Evolutionary conservation across 2,329 filamentous ascomycete species (phyloP), one percentile per base, ranked within the genome.

Genomic region (Ceratocystis huliohia): DNA sequence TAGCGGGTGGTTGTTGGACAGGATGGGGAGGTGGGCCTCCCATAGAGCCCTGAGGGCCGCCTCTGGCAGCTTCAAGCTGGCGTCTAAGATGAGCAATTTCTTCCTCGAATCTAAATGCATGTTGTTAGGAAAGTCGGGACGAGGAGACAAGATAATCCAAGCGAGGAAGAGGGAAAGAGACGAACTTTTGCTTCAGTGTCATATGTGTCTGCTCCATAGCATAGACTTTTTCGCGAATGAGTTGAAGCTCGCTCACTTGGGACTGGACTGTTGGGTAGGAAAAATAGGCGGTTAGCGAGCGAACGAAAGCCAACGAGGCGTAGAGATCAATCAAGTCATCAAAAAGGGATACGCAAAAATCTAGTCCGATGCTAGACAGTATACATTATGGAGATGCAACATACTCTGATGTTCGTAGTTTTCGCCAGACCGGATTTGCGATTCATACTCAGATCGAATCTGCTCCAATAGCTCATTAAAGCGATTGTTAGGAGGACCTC

Each of bases 401-500:
- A 81, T 85, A 96, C 93, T 88, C 75, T 96, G 91, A 75, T 93
- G 89, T 75, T 99, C 93, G 75, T 91, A 95, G 72, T 91, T 89
- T 74, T 90, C 90, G 70, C 86, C 88, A 71, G 89, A 86, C 70
- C 89, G 86, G 71, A 87, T 82, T 76, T 95, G 89, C 69, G 82
- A 87, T 71, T 97, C 93, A 72, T 96, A 97, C 77, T 99, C 94
- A 73, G 85, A 83, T 74, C 93, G 87, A 72, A 99, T 85, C 75
- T 91, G 88, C 67, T 97, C 93, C 73, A 99, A 82, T 70, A 97
- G 85, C 81, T 99, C 93, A 71, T 88, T 91, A 72, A 97, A 81
- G 71, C 94, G 91, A 15, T 66, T 67, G 64, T 67, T 69, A 13
- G 69, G 68, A 28, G 69, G 69, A 3, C 64, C 66, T 37, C 64